A percentile compares a stretch with the other conserved stretches of the same genome.
Conservation (phyloP, 805 yeast genomes). For the Starmerella khaoyaiensis region DNA sequence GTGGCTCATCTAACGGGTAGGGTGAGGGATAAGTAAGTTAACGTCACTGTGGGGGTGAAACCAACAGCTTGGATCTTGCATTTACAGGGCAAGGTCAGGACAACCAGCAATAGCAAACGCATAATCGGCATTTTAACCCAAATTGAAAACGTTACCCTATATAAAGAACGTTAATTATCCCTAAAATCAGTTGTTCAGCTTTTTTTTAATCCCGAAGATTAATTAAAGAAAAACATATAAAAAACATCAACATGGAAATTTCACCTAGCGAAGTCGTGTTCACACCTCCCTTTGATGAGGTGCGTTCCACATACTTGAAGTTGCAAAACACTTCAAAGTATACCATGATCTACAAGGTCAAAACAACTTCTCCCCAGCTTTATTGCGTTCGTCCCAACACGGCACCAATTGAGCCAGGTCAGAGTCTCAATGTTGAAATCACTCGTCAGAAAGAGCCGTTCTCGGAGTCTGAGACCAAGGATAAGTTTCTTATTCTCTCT, state of each 20-base stretch:
- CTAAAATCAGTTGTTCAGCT: too few relatives aligned
- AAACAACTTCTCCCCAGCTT: slow-evolving; percentile 93
- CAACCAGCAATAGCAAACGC: too few relatives aligned
- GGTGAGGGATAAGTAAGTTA: too few relatives aligned
- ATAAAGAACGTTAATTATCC: too few relatives aligned
- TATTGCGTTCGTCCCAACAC: slow-evolving; percentile 96
- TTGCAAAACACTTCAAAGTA: slow-evolving; percentile 41
- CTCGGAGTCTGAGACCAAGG: slow-evolving; percentile 62
- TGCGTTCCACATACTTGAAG: slow-evolving; percentile 6
- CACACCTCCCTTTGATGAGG: slow-evolving; percentile 17
- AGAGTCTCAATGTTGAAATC: slow-evolving; percentile 54
- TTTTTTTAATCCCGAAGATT: too few relatives aligned
- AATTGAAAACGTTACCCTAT: too few relatives aligned
- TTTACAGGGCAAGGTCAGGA: too few relatives aligned
- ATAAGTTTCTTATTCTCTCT: slow-evolving; percentile 81
- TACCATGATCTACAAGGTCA: slow-evolving; percentile 80
- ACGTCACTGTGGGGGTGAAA: too few relatives aligned
- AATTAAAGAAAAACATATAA: background rate
- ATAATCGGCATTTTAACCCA: too few relatives aligned
- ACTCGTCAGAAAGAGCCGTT: slow-evolving; percentile 82
- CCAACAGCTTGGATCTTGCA: too few relatives aligned
- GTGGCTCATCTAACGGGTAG: too few relatives aligned
- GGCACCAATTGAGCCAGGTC: slow-evolving; percentile 63
- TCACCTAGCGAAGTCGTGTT: slow-evolving; percentile 16
- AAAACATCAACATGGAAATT: slow-evolving; percentile 11